Percentiles rank a stretch among this genome's conserved stretches.
Conservation (phyloP, 169 alveolate genomes). For the Plasmodium adleri region DNA sequence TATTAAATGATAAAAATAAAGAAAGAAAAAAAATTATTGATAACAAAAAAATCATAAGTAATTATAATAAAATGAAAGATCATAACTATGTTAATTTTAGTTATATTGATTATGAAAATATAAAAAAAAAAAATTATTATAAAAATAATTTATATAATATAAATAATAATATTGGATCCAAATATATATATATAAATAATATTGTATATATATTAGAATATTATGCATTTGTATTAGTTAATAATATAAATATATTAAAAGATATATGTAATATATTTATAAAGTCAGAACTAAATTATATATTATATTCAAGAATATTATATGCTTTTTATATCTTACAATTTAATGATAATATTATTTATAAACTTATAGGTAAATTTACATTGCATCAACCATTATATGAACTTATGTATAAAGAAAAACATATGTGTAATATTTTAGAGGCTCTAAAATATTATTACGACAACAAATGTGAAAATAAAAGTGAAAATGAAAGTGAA, state of each 20-base stretch:
- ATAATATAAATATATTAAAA: slow-evolving; percentile 23
- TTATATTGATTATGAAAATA: slow-evolving; percentile 76
- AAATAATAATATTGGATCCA: slow-evolving; percentile 12
- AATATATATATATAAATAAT: slow-evolving; percentile 56
- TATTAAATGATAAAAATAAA: background rate
- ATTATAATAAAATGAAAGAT: slow-evolving; percentile 15
- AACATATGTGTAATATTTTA: slow-evolving; percentile 35
- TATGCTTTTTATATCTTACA: slow-evolving; percentile 54
- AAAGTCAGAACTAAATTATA: slow-evolving; percentile 44
- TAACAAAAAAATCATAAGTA: background rate
- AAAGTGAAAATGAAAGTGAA: background rate
- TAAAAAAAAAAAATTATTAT: slow-evolving; percentile 67
- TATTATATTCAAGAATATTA: slow-evolving; percentile 74
- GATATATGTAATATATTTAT: slow-evolving; percentile 66
- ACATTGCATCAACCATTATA: slow-evolving; percentile 38
- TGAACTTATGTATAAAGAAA: slow-evolving; percentile 73
- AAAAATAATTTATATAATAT: slow-evolving; percentile 70
- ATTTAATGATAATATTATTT: slow-evolving; percentile 20
- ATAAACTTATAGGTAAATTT: slow-evolving; percentile 42
- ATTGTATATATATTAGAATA: slow-evolving; percentile 70
- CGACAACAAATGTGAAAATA: slow-evolving; percentile 36
- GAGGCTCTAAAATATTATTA: slow-evolving; percentile 50
- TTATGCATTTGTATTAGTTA: slow-evolving; percentile 65
- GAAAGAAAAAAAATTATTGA: background rate
- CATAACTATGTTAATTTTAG: slow-evolving; percentile 65